Evolutionary conservation across 23 red algal species (phyloP), one percentile per base, ranked within the genome.

Genomic region (Gracilaria gracilis): DNA sequence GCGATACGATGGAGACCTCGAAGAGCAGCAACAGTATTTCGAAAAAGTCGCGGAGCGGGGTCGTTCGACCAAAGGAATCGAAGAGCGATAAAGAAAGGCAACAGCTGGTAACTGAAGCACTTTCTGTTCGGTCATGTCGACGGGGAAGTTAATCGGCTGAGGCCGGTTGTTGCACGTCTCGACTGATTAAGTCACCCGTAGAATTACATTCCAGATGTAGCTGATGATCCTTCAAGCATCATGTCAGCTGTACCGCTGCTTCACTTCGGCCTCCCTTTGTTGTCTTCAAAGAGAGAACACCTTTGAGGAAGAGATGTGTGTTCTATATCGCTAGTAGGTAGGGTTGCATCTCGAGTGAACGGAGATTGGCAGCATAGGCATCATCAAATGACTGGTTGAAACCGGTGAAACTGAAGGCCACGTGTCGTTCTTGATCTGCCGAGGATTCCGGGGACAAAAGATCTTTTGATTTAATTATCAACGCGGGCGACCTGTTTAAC

Each of bases 71-170:
- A 77, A 13, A 7, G 72, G 46, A 21, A 50, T 31, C 5, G 72
- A 28, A 4, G 46, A 77, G 20, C 72, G 72, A 5, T 27, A 77
- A 77, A 77, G 72, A 51, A 77, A 77, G 39, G 72, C 72, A 20
- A 77, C 72, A 31, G 72, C 25, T 12, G 72, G 50, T 25, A 42
- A 46, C 8, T 50, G 42, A 4, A 34, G 20, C 31, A 32, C 32
- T 16, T 7, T 36, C 8, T 34, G 31, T 13, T 9, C 31, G 16
- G 64, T 9, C 64, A 69, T 69, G 28, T 69, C 4, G 64, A 36
- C 20, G 64, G 31, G 13, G 9, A 9, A 37, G 32, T 69, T 36
- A 11, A 36, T 31, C 8, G n/a, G n/a, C n/a, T n/a, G n/a, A n/a
- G n/a, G n/a, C n/a, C n/a, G n/a, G n/a, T n/a, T n/a, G n/a, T n/a